Percentiles rank a stretch among this genome's conserved stretches.
phyloP scores from a whole-genome alignment of 2,329 filamentous ascomycete genomes.

The Sclerotinia minor region DNA sequence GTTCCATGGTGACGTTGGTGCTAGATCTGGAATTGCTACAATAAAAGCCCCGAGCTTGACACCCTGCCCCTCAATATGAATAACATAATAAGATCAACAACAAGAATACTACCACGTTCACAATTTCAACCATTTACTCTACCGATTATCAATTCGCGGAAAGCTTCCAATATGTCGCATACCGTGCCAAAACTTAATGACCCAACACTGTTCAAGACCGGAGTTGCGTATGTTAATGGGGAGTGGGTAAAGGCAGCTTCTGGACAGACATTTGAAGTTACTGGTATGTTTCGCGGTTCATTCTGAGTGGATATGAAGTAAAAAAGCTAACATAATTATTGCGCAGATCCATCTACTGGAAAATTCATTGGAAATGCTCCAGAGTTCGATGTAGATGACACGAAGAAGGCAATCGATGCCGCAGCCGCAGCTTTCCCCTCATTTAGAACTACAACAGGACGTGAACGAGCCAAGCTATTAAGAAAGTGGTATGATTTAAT shows the following conservation, averaged over 20 bases:
- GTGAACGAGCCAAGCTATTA: conserved; percentile 72
- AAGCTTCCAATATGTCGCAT: conserved; percentile 38
- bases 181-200: conserved; percentile 65
- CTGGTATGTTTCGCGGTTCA: conserved; percentile 49
- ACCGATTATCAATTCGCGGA: conserved; percentile 31
- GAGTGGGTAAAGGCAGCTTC: conserved; percentile 86
- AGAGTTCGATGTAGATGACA: conserved; percentile 78
- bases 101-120: conserved; percentile 32
- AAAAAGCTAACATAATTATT: conserved; percentile 59
- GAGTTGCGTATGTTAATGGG: conserved; percentile 83
- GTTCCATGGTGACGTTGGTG: conserved; percentile 18
- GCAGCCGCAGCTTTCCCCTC: conserved; percentile 72
- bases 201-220: conserved; percentile 77
- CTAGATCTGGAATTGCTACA: conserved; percentile 10
- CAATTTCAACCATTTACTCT: conserved; percentile 36
- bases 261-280: conserved; percentile 87
- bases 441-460: conserved; percentile 71
- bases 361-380: conserved; percentile 79
- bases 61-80: conserved; percentile 32
- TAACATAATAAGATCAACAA: conserved; percentile 32
- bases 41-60: conserved; percentile 14
- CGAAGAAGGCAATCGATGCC: conserved; percentile 78
- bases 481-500: conserved; percentile 81
- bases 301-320: conserved; percentile 3
- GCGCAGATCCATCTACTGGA: conserved; percentile 76